Conservation (phyloP, 2,329 filamentous ascomycete species). For the Pseudogymnoascus sp. region DNA sequence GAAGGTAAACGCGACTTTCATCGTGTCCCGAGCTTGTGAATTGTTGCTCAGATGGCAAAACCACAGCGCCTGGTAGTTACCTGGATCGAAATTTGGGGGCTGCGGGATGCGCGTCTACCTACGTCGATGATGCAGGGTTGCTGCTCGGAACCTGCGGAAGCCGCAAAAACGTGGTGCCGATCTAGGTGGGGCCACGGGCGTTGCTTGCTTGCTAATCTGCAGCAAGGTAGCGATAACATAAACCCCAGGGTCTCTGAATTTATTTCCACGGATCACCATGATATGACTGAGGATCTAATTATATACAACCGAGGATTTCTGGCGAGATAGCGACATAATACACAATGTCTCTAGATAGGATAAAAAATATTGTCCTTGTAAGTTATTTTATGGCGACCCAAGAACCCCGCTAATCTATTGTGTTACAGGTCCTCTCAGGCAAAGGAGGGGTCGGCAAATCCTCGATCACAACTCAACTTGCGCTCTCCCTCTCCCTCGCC, state of each 20-base stretch:
- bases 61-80: background rate
- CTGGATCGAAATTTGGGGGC: background rate
- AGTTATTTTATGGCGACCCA: constrained; percentile 20
- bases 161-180: constrained; percentile 8
- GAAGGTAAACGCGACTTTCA: constrained; percentile 6
- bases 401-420: background rate
- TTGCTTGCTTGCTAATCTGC: constrained; percentile 8
- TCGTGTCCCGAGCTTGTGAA: background rate
- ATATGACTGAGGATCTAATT: background rate
- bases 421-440: constrained; percentile 68
- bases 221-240: constrained; percentile 8
- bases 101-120: background rate
- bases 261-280: background rate
- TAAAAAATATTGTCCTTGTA: constrained; percentile 74
- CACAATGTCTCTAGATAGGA: constrained; percentile 58
- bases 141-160: background rate
- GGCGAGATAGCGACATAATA: background rate
- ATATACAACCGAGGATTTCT: background rate
- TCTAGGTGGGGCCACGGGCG: background rate
- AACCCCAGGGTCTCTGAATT: constrained; percentile 6
- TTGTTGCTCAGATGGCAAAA: background rate
- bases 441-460: constrained; percentile 98
- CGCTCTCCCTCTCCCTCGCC: constrained; percentile 75
- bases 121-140: constrained; percentile 5
- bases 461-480: constrained; percentile 92